Evolutionary conservation across 208 protist species (phyloP).

Genomic region (Novymonas esmeraldas): DNA sequence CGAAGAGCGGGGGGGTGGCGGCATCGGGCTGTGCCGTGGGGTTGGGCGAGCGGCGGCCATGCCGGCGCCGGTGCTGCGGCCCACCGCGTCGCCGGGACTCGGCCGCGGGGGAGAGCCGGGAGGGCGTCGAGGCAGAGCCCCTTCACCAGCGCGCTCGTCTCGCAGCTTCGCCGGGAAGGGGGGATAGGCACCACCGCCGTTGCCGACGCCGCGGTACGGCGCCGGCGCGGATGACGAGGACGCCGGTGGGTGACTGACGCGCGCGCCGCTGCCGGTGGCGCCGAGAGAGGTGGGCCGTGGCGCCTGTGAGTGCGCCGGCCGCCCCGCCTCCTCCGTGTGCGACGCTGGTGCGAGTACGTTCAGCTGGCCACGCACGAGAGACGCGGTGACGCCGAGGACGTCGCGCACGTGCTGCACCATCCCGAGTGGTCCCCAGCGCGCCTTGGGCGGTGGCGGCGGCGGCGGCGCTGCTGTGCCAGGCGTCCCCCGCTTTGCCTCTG

Average conservation of each 20-base stretch:
- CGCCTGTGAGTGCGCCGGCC: constrained; percentile 7
- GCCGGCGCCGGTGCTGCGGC: not conserved
- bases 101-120: not conserved
- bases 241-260: not conserved
- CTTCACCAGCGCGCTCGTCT: not conserved
- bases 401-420: constrained; percentile 62
- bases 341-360: constrained; percentile 38
- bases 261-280: not conserved
- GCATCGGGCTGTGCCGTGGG: too few species aligned
- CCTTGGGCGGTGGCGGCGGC: not conserved
- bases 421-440: constrained; percentile 28
- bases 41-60: not conserved
- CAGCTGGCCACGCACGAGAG: constrained; percentile 57
- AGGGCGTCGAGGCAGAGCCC: not conserved
- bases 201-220: not conserved
- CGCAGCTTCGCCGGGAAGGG: not conserved
- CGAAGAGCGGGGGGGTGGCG: too few species aligned
- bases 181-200: not conserved
- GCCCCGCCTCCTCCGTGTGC: not conserved
- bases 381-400: constrained; percentile 63
- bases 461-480: not conserved
- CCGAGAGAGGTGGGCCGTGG: not conserved
- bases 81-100: not conserved
- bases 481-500: not conserved
- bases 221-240: not conserved